Evolutionary conservation across 805 yeast genomes (phyloP), one percentile per base, ranked within the genome.

Genomic region (Metschnikowia santaceciliae): DNA sequence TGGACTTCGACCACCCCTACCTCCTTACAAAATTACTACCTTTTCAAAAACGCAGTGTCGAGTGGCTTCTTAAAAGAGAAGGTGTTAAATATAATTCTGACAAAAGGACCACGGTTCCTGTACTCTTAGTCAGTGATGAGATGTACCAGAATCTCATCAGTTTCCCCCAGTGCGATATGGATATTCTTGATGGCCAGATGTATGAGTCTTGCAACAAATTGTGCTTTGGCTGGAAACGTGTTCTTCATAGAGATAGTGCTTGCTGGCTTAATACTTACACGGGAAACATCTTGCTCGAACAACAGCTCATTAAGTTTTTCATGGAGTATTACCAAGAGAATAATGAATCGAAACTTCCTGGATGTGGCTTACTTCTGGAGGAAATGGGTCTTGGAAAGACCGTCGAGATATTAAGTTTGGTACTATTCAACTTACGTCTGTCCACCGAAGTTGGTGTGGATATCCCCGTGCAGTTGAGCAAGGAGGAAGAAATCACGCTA

Each of bases 331-430:
- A 64, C 58, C 38, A 57, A 13, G 49, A 59, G 19, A 33, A 23
- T 62, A 62, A 59, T 49, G 59, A 51, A 47, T 53, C 60, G 61
- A 52, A 57, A 47, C 53, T 78, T 56, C 71, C 81, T 2, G 83
- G 79, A 0, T 74, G 77, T 46, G 97, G 95, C 0, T 69, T 94
- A 6, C 66, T 94, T 33, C 86, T 94, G 1, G 99, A 92, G 61
- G 99, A 94, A 66, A 94, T 94, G 99, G 99, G 99, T 0, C 75
- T 94, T 6, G 99, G 99, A 0, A 94, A 94, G 62, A 92, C 99
- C 0, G 83, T 94, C 3, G 99, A 94, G 64, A 74, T 90, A 13
- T 73, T 88, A 2, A 74, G 96, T 0, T 69, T 92, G 37, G 68
- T 86, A 0, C 62, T 82, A 1, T 61, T 83, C 46, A 86, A 94